phyloP scores from a whole-genome alignment of 345 rosid species.

The Populus davidiana region DNA sequence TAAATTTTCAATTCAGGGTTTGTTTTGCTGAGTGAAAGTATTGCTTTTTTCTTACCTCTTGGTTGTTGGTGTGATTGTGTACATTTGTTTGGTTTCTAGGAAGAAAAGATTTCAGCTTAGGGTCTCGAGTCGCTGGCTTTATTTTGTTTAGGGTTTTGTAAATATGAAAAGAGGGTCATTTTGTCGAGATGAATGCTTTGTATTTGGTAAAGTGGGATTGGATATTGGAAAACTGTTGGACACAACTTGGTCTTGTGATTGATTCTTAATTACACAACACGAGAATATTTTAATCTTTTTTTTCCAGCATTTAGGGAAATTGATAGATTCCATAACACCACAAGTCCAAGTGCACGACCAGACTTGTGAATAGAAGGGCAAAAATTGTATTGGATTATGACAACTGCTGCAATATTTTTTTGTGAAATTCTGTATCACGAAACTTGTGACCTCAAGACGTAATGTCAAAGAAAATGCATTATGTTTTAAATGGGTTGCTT shows the following conservation, averaged over 20 bases:
- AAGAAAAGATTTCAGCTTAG: neutral
- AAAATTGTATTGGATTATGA: neutral
- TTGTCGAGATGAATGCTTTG: neutral
- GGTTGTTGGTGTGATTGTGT: neutral
- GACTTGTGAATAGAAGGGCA: neutral
- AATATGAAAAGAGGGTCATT: neutral
- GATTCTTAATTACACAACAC: neutral
- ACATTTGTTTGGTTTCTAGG: neutral
- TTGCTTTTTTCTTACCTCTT: neutral
- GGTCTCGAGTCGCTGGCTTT: neutral
- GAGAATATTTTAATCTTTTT: neutral
- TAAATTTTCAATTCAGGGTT: conserved; percentile 22
- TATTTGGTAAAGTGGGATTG: neutral
- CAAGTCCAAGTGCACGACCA: neutral
- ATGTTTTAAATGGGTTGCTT: neutral
- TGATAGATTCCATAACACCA: neutral
- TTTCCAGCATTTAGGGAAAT: neutral
- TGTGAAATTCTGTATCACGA: neutral
- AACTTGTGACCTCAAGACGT: neutral
- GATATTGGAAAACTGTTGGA: neutral
- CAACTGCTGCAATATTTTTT: neutral
- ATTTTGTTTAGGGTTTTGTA: neutral
- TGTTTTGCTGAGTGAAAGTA: neutral
- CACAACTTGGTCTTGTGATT: neutral
- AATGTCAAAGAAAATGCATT: neutral